phyloP scores from a whole-genome alignment of 208 protist genomes.

The Trypanosoma rangeli region DNA sequence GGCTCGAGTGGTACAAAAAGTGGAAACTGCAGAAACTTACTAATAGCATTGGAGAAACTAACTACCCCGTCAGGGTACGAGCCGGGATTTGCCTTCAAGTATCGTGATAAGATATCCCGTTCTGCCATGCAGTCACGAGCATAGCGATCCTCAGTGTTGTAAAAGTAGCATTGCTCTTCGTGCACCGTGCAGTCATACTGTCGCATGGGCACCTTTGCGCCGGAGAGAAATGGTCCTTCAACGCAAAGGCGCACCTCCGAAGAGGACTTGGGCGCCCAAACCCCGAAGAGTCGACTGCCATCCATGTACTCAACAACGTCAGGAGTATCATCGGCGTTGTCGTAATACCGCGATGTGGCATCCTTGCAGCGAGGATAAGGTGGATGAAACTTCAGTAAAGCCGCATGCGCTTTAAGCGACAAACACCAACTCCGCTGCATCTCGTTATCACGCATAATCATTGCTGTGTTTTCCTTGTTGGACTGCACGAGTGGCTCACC shows the following conservation, averaged over 20 bases:
- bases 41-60: slow-evolving; percentile 53
- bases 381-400: slow-evolving; percentile 96
- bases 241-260: slow-evolving; percentile 93
- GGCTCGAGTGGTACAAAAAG: slow-evolving; percentile 67
- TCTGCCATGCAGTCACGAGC: slow-evolving; percentile 86
- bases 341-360: slow-evolving; percentile 28
- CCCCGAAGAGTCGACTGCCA: slow-evolving; percentile 77
- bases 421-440: slow-evolving; percentile 87
- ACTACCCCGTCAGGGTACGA: slow-evolving; percentile 21
- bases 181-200: slow-evolving; percentile 85
- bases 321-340: slow-evolving; percentile 52
- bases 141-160: slow-evolving; percentile 89
- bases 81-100: slow-evolving; percentile 40
- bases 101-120: slow-evolving; percentile 66
- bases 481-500: slow-evolving; percentile 45
- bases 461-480: slow-evolving; percentile 82
- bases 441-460: slow-evolving; percentile 83
- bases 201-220: slow-evolving; percentile 19
- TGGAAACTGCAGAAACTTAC: slow-evolving; percentile 52
- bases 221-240: slow-evolving; percentile 47
- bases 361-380: slow-evolving; percentile 81
- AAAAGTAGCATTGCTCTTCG: slow-evolving; percentile 94
- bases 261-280: slow-evolving; percentile 94
- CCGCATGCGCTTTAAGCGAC: slow-evolving; percentile 67
- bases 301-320: slow-evolving; percentile 81